Evolutionary conservation across 1,139 yeast genomes (phyloP).

Genomic region (Kodamaea sp.): DNA sequence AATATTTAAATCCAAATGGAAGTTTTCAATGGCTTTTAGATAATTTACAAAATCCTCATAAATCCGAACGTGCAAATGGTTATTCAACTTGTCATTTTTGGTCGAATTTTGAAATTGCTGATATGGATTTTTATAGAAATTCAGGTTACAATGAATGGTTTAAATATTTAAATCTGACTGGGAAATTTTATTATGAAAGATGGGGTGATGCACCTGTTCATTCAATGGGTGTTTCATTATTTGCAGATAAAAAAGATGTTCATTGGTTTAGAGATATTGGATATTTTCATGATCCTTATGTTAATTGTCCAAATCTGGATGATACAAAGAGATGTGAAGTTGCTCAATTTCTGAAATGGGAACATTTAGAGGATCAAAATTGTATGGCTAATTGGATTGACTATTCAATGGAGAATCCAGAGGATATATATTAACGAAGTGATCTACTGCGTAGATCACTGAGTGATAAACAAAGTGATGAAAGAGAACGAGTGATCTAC

Average conservation of each 20-base stretch:
- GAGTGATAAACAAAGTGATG: not conserved
- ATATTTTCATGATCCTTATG: slow-evolving; percentile 69
- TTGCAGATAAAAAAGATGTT: slow-evolving; percentile 63
- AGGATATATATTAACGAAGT: slow-evolving; percentile 12
- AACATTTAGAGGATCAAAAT: slow-evolving; percentile 55
- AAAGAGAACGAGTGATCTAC: too few species aligned
- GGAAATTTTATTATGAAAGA: slow-evolving; percentile 81
- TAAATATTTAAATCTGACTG: slow-evolving; percentile 58
- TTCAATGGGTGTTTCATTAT: slow-evolving; percentile 67
- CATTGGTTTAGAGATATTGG: slow-evolving; percentile 93
- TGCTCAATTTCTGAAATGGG: slow-evolving; percentile 44
- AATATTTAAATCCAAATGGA: slow-evolving; percentile 55
- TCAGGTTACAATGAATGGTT: slow-evolving; percentile 67
- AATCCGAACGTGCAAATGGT: slow-evolving; percentile 51
- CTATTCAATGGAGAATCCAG: slow-evolving; percentile 43
- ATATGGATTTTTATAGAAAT: slow-evolving; percentile 71
- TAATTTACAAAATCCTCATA: slow-evolving; percentile 56
- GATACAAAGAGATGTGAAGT: slow-evolving; percentile 33
- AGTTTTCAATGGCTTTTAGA: slow-evolving; percentile 75
- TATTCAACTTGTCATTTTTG: slow-evolving; percentile 87
- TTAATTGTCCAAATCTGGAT: slow-evolving; percentile 59
- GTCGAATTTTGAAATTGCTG: slow-evolving; percentile 83
- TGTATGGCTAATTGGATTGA: slow-evolving; percentile 75
- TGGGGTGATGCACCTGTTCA: slow-evolving; percentile 96
- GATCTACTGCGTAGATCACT: not conserved